A percentile compares a stretch with the other conserved stretches of the same genome.
Conservation (phyloP, 2,329 filamentous ascomycete species). For the Whalleya microplaca region DNA sequence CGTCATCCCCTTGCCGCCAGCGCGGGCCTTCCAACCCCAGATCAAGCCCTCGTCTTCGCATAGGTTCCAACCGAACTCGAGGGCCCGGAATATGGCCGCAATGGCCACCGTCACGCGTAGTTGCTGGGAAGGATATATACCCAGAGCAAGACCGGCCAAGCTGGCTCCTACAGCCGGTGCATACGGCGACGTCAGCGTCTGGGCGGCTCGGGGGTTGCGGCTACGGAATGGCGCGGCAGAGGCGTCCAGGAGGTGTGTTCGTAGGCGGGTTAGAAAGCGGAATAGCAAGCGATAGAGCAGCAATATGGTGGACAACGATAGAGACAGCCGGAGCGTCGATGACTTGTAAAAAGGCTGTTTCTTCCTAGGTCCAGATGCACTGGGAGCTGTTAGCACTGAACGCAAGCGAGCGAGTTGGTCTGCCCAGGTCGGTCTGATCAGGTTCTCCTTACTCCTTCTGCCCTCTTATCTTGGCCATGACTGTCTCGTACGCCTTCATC, state of each 20-base stretch:
- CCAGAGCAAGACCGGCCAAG: slow-evolving; percentile 80
- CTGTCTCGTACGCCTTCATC: slow-evolving; percentile 64
- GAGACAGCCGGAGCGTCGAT: slow-evolving; percentile 74
- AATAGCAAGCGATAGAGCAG: slow-evolving; percentile 88
- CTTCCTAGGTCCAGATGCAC: slow-evolving; percentile 36
- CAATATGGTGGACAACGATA: slow-evolving; percentile 83
- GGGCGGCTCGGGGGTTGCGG: slow-evolving; percentile 78
- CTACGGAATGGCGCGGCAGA: slow-evolving; percentile 78
- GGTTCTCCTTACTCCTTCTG: slow-evolving; percentile 46
- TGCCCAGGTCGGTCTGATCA: neutral
- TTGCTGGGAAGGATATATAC: slow-evolving; percentile 68
- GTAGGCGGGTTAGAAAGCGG: slow-evolving; percentile 83
- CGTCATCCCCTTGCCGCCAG: slow-evolving; percentile 51
- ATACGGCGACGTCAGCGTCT: slow-evolving; percentile 77
- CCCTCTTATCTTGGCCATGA: slow-evolving; percentile 53
- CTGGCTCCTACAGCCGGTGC: slow-evolving; percentile 91
- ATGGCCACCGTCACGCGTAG: slow-evolving; percentile 78
- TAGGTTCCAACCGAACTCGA: slow-evolving; percentile 87
- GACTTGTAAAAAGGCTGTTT: slow-evolving; percentile 65
- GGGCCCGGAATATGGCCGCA: slow-evolving; percentile 76
- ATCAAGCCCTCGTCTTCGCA: slow-evolving; percentile 74
- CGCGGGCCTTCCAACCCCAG: slow-evolving; percentile 55
- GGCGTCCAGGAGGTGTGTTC: slow-evolving; percentile 77
- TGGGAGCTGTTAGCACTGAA: slow-evolving; percentile 22
- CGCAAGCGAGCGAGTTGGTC: slow-evolving; percentile 1